These are phyloP conservation scores for Brassica nigra DNA, from an alignment of 345 rosid genomes.

Conservation along the genomic window DNA sequence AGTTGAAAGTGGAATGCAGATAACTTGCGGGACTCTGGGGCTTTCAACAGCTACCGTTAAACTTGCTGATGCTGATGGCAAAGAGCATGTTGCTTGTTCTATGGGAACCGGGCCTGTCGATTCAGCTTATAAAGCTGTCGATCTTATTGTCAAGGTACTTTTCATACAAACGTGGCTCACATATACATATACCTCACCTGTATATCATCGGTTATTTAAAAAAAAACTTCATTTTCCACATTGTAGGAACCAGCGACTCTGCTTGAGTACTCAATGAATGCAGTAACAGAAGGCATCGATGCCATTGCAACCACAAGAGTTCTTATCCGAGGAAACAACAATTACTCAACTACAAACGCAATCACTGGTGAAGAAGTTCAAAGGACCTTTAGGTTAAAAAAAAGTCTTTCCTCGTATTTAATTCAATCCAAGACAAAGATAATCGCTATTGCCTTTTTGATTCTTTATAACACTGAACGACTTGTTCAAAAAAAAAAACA, in stretches of 20 bases:
- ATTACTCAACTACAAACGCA: conserved; percentile 51
- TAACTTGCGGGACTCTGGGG: conserved; percentile 90
- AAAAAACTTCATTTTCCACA: not conserved
- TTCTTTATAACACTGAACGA: not conserved
- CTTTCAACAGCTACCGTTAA: conserved; percentile 94
- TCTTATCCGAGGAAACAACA: conserved; percentile 67
- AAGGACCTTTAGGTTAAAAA: conserved; percentile 77
- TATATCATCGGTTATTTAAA: not conserved
- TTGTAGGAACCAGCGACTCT: conserved; percentile 68
- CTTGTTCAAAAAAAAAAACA: not conserved
- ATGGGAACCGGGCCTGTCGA: conserved; percentile 95
- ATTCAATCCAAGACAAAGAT: not conserved
- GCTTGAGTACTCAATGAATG: conserved; percentile 83
- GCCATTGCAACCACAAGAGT: conserved; percentile 97
- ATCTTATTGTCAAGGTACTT: conserved; percentile 79
- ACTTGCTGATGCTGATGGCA: conserved; percentile 66
- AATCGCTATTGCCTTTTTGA: not conserved
- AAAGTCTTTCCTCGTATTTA: not conserved
- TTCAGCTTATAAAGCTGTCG: conserved; percentile 95
- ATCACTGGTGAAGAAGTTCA: conserved; percentile 57
- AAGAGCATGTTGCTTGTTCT: conserved; percentile 75
- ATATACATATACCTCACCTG: not conserved
- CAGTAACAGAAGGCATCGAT: conserved; percentile 95
- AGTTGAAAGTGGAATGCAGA: conserved; percentile 47
- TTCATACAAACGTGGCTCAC: not conserved